Evolutionary conservation across 2,329 filamentous ascomycete species (phyloP), one percentile per base, ranked within the genome.

Genomic region (Chalara sp.): DNA sequence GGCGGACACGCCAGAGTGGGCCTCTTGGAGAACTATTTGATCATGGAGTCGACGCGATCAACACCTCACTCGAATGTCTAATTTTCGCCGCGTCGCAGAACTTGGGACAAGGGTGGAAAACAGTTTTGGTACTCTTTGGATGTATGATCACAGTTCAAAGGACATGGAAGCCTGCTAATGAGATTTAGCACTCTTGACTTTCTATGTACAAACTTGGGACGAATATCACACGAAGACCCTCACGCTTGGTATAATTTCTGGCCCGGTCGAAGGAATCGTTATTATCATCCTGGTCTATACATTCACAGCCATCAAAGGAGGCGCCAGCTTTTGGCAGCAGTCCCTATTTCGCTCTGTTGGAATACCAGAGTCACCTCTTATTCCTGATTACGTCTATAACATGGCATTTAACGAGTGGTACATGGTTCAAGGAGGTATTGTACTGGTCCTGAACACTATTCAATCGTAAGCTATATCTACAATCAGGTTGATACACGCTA

Each of bases 181-280:
- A 13, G 28, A 12, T n/a, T 10, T 54, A 89, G 86, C 87, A 6
- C 81, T 92, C 53, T 76, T 95, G 62, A 96, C 93, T n/a, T 99
- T 99, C 70, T 97, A 97, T 69, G 86, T 97, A 41, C 93, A 97
- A 68, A 97, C 93, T 33, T 99, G 93, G 93, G 93, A 99, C 65
- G 93, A 97, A 68, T 99, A 97, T 72, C 92, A 97, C 72, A 99
- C 93, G 47, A 91, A 96, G 69, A 93, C 91, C 3, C 80, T 99
- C 45, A 96, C 90, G 1, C 80, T 99, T 5, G 93, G 93, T 53
- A 74, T 97, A 56, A 78, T 99, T 58, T 96, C 92, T 57, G 93
- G 93, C 0, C 93, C 93, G 4, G 93, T 99, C 37, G 93, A 99
- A 71, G 93, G 93, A 47, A 86, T 99, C 50, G 72, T 97, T 44